phyloP scores from a whole-genome alignment of 1,139 yeast genomes.

The Wickerhamiella infanticola region DNA sequence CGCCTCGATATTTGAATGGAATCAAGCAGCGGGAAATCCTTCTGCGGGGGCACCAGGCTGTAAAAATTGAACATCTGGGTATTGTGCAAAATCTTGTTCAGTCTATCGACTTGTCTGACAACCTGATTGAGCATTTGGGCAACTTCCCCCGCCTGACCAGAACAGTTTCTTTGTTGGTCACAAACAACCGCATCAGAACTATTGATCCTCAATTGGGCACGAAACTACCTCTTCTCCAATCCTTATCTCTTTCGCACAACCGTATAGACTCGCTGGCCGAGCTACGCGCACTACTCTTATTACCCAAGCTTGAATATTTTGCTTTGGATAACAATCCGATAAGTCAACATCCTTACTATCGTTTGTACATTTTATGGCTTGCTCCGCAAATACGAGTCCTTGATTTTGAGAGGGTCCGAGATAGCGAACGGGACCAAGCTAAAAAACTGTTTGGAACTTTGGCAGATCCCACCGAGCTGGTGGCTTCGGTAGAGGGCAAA shows the following conservation, averaged over 20 bases:
- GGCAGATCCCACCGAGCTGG: constrained; percentile 22
- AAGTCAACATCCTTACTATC: constrained; percentile 36
- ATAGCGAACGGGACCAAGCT: constrained; percentile 36
- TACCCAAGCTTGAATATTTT: constrained; percentile 32
- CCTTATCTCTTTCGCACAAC: constrained; percentile 41
- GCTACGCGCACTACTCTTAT: constrained; percentile 26
- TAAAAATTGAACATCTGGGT: constrained; percentile 31
- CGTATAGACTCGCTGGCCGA: constrained; percentile 30
- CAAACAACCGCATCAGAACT: constrained; percentile 38
- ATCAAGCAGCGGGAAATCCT: constrained; percentile 30
- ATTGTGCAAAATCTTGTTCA: constrained; percentile 31
- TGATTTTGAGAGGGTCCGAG: constrained; percentile 51
- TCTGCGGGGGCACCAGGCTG: constrained; percentile 26
- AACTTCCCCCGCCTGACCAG: constrained; percentile 35
- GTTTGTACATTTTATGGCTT: constrained; percentile 44
- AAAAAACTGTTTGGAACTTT: constrained; percentile 32
- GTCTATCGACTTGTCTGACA: constrained; percentile 53
- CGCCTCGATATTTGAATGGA: constrained; percentile 37
- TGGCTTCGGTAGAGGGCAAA: constrained; percentile 18
- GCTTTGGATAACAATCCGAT: constrained; percentile 50
- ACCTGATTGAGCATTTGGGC: constrained; percentile 40
- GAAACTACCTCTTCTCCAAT: constrained; percentile 31
- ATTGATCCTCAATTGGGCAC: constrained; percentile 26
- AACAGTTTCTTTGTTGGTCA: constrained; percentile 37
- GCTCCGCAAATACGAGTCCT: constrained; percentile 47